A percentile compares a stretch with the other conserved stretches of the same genome.
Conservation (phyloP, 2,329 filamentous ascomycete species). For the Ceratocystiopsis minuta region DNA sequence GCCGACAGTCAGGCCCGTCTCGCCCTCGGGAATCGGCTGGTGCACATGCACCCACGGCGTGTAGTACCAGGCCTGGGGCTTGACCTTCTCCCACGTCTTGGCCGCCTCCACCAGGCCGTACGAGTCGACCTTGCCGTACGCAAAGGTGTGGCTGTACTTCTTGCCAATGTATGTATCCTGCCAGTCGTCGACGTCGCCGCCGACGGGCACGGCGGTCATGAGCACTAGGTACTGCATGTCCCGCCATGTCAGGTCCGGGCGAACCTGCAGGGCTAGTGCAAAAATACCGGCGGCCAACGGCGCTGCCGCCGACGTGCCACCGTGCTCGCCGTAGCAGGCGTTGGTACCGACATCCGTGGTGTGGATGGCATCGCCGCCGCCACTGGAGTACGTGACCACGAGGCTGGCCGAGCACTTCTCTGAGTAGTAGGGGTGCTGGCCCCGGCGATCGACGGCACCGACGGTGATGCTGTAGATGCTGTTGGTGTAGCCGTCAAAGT, state of each 20-base stretch:
- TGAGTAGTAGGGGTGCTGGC: constrained; percentile 86
- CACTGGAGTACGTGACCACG: constrained; percentile 92
- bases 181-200: constrained; percentile 58
- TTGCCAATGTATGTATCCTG: constrained; percentile 64
- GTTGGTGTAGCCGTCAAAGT: constrained; percentile 98
- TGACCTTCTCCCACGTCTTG: constrained; percentile 72
- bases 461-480: constrained; percentile 98
- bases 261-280: constrained; percentile 67
- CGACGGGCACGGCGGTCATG: constrained; percentile 65
- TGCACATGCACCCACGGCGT: constrained; percentile 90
- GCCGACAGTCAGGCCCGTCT: constrained; percentile 57
- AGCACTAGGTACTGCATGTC: constrained; percentile 86
- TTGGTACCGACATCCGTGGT: constrained; percentile 86
- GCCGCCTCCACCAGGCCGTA: constrained; percentile 71
- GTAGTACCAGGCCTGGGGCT: constrained; percentile 88
- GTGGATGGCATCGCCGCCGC: constrained; percentile 66
- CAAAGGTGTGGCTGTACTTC: constrained; percentile 85
- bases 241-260: constrained; percentile 80
- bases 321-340: constrained; percentile 64
- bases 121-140: constrained; percentile 88
- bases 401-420: constrained; percentile 91
- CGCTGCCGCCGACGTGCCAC: constrained; percentile 88
- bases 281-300: constrained; percentile 85
- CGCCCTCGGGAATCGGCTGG: constrained; percentile 67
- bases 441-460: constrained; percentile 74